phyloP scores from a whole-genome alignment of 2,329 filamentous ascomycete species.

The Hysterium pulicare region DNA sequence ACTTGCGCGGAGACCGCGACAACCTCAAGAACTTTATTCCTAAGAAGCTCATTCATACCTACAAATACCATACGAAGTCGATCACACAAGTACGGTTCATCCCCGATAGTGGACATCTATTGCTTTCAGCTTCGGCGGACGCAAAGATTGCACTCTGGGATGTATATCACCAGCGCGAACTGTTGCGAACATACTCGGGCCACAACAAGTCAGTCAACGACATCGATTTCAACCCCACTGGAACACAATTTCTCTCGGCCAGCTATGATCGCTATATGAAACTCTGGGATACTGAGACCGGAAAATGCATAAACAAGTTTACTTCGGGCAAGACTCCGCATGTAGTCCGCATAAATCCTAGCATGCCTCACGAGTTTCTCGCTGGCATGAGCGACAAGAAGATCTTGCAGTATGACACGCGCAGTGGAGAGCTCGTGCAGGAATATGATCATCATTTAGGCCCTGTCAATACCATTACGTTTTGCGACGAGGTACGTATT shows the following conservation, averaged over 20 bases:
- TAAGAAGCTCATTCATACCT: conserved; percentile 89
- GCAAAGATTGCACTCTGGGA: conserved; percentile 92
- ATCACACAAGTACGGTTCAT: conserved; percentile 90
- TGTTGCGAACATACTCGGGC: conserved; percentile 86
- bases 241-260: conserved; percentile 82
- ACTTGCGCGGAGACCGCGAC: conserved; percentile 71
- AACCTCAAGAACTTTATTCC: conserved; percentile 87
- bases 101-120: conserved; percentile 78
- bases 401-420: conserved; percentile 93
- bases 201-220: conserved; percentile 90
- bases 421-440: conserved; percentile 79
- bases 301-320: conserved; percentile 81
- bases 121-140: conserved; percentile 88
- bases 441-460: conserved; percentile 98
- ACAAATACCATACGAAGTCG: conserved; percentile 78
- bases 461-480: conserved; percentile 96
- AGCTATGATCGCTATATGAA: conserved; percentile 97
- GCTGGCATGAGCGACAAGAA: conserved; percentile 99
- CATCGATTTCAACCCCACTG: conserved; percentile 77
- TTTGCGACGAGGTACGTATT: conserved; percentile 67
- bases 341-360: conserved; percentile 89
- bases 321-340: conserved; percentile 94
- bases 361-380: conserved; percentile 81
- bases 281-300: conserved; percentile 96
- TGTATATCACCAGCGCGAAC: conserved; percentile 82